These are phyloP conservation scores for Schizothecium vesticola DNA, from an alignment of 495 filamentous ascomycete species.

Conservation along the genomic window DNA sequence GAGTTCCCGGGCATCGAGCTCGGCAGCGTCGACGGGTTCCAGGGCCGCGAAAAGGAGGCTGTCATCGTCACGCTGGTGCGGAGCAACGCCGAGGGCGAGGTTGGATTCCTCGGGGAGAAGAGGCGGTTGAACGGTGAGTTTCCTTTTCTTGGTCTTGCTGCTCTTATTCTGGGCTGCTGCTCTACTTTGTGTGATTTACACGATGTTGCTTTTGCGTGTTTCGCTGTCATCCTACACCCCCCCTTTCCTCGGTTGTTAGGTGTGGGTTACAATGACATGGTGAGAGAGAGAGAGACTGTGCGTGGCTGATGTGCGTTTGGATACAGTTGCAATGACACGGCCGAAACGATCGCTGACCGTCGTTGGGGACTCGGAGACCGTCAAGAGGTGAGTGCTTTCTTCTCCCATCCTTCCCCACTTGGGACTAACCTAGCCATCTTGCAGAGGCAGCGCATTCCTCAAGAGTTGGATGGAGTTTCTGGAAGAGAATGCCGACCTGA, in stretches of 20 bases:
- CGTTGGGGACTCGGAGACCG: constrained; percentile 89
- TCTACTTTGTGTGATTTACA: constrained; percentile 1
- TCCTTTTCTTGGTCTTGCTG: neutral
- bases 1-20: constrained; percentile 79
- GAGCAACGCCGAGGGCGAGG: constrained; percentile 79
- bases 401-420: neutral
- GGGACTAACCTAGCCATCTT: constrained; percentile 10
- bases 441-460: constrained; percentile 73
- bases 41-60: constrained; percentile 94
- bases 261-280: neutral
- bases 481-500: constrained; percentile 76
- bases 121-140: constrained; percentile 79
- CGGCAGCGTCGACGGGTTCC: constrained; percentile 94
- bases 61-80: constrained; percentile 86
- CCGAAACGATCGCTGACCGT: constrained; percentile 85
- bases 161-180: neutral
- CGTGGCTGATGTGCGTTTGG: constrained; percentile 18
- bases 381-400: constrained; percentile 59
- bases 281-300: too few relatives aligned
- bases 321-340: constrained; percentile 86
- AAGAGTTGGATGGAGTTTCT: constrained; percentile 85
- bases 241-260: neutral
- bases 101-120: constrained; percentile 93
- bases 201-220: neutral
- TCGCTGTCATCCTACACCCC: neutral